Base-by-base conservation (phyloP, 768 basidiomycete genomes). In the Pleurotus platypus region DNA sequence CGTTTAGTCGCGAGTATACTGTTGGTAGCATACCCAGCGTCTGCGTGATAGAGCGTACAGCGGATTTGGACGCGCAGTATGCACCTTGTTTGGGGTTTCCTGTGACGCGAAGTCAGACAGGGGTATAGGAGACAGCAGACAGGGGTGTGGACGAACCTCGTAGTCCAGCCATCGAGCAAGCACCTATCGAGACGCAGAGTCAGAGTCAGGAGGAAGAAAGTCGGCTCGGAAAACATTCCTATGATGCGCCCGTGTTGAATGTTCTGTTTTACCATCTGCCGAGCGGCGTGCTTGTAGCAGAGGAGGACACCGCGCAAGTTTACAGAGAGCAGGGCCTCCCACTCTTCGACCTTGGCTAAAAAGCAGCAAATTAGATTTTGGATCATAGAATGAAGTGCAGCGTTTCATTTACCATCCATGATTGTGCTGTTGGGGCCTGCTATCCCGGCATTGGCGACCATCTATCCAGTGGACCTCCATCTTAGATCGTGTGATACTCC, bases 1-100 rank as follows among this genome's bases (percentile, higher is more conserved):
- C 8, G 9, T 8, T 35, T 8, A 35, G 30, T 8, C 9, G 30
- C 1, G 30, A 8, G 8, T 3, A 24, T 24, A 35, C 30, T 35
- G 2, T 35, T 35, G 24, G 24, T 3, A n/a, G 30, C 54, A 46
- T 57, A 74, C 76, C 73, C 0, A 68, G 64, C 4, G 61, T 60
- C 53, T 75, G 76, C 5, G 72, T 76, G n/a, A 77, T 51, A 0
- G 71, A 73, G 27, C 72, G 68, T 37, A 77, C 49, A 2, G 70
- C 75, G 38, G 72, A 76, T 42, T 78, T 78, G 3, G 73, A 72
- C 6, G 74, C 63, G 37, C 50, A 57, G 56, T 77, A 78, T 9
- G 46, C 61, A 39, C 60, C 60, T 6, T 47, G 18, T 13, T 9
- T 35, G 12, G 58, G 60, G 35, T 38, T 58, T 9, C 61, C 62